Conservation (phyloP, 305 asterid genomes). For the Rubia tinctorum region DNA sequence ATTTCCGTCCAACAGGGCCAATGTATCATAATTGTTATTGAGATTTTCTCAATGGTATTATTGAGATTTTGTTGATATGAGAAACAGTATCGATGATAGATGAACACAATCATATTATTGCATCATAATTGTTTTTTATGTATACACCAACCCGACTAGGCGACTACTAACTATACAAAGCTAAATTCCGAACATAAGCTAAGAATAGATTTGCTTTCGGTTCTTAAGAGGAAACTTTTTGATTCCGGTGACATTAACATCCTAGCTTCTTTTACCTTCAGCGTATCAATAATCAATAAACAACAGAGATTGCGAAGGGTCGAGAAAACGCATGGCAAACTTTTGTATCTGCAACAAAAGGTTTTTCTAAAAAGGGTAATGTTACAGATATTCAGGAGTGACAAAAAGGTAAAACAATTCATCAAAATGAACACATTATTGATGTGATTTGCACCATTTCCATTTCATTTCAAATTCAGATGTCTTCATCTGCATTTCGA, state of each 20-base stretch:
- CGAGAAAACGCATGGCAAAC: conserved; percentile 20
- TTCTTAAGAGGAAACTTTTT: neutral
- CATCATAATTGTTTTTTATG: too few species aligned
- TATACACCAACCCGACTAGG: too few species aligned
- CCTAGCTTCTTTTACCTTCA: conserved; percentile 5
- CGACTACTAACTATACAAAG: too few species aligned
- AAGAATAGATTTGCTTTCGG: too few species aligned
- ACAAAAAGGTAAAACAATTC: neutral
- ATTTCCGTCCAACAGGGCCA: too few species aligned
- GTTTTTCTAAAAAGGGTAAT: neutral
- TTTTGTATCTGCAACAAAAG: conserved; percentile 21
- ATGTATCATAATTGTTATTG: too few species aligned
- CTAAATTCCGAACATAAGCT: too few species aligned
- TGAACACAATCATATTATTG: too few species aligned
- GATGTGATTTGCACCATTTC: neutral
- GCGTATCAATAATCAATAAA: conserved; percentile 8
- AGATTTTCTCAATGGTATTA: too few species aligned
- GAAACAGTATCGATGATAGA: too few species aligned
- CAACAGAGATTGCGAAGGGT: conserved; percentile 15
- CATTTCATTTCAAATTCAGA: conserved; percentile 6
- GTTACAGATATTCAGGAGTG: neutral
- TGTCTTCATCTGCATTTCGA: neutral
- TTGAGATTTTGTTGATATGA: too few species aligned
- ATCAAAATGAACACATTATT: neutral
- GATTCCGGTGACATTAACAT: neutral